Evolutionary conservation across 164 flowering plant genomes (phyloP), one percentile per base, ranked within the genome.

Genomic region (Vitis riparia): DNA sequence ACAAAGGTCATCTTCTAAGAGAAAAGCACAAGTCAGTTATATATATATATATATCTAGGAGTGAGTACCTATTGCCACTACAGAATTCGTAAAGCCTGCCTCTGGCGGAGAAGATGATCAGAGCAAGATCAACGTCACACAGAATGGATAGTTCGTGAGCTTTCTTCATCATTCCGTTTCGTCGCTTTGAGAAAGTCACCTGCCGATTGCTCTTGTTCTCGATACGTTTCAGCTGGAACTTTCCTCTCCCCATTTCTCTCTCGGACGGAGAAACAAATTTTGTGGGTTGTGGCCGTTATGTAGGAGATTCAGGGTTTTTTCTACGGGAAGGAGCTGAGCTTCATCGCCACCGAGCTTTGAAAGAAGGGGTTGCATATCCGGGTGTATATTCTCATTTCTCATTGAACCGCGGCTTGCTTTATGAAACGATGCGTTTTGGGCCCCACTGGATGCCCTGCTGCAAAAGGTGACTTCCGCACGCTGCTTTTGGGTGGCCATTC

Each of bases 161-260:
- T 37, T 72, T 72, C 70, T 72, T 72, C 64, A 72, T 66, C 52
- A 72, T n/a, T 14, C 75, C 70, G 29, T 49, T 65, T 49, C 70
- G 52, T 11, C 74, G 73, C 74, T 75, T 75, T n/a, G 73, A 70
- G 66, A 70, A 75, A 23, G 78, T 66, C 52, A 75, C 74, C 32
- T 72, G 76, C 30, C 79, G 63, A 57, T 71, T 77, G 59, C 8
- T 68, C 63, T 65, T 64, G 75, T 77, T 64, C 57, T 72, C 79
- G 70, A 77, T 77, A 32, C 64, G 52, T 68, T 69, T 72, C 30
- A 72, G 51, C 73, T 64, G 53, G 15, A 77, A 70, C 65, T 77
- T 77, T 23, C 76, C 72, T 32, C 79, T 62, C 65, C 68, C 69
- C 78, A 71, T 71, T 51, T 37, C 32, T 37, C 17, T 7, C 9